Percentiles rank a stretch among this genome's conserved stretches.
Conservation (phyloP, 73 alveolate species). For the Paramecium primaurelia region DNA sequence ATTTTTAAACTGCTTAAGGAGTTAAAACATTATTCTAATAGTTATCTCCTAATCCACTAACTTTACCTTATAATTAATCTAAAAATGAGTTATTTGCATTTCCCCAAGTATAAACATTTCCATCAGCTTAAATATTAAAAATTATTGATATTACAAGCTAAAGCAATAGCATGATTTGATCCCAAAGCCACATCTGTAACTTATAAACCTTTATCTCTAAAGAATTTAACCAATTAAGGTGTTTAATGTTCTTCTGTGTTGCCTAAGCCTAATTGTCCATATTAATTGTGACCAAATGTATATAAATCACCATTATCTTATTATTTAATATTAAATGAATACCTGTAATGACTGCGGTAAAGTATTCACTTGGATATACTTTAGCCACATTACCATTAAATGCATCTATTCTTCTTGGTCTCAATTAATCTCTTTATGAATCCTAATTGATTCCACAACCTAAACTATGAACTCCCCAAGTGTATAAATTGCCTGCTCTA, state of each 20-base stretch:
- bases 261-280: conserved; percentile 37
- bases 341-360: conserved; percentile 45
- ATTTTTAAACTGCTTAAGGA: background rate
- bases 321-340: background rate
- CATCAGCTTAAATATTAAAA: conserved; percentile 18
- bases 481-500: conserved; percentile 15
- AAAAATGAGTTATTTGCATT: background rate
- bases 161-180: background rate
- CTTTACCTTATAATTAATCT: background rate
- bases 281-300: background rate
- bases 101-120: conserved; percentile 51
- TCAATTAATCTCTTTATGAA: background rate
- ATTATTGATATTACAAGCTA: background rate
- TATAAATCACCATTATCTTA: conserved; percentile 16
- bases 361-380: background rate
- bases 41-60: conserved; percentile 2
- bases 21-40: background rate
- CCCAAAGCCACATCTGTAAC: conserved; percentile 19
- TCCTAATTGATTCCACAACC: conserved; percentile 46
- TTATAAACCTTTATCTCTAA: background rate
- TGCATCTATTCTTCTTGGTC: conserved; percentile 23
- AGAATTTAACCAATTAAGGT: conserved; percentile 24
- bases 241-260: background rate
- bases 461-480: conserved; percentile 39
- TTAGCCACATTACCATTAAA: conserved; percentile 18